phyloP scores from a whole-genome alignment of 441 rosid species.

The Flueggea neowawraea region DNA sequence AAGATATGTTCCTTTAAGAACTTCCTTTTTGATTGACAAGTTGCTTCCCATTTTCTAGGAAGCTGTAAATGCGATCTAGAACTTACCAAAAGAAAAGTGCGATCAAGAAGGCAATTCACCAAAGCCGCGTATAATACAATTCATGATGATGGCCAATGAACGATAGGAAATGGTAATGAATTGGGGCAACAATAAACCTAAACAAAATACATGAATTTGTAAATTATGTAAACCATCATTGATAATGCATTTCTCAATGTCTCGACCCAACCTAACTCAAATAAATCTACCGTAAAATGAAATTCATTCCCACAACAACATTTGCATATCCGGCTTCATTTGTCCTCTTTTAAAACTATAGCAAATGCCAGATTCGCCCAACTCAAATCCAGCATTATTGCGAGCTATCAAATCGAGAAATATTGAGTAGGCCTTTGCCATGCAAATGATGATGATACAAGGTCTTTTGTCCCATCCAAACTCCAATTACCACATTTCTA shows the following conservation, averaged over 20 bases:
- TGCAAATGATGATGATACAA: conserved; percentile 10
- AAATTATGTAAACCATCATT: too few species aligned
- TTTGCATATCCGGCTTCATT: conserved; percentile 12
- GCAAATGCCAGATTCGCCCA: not conserved
- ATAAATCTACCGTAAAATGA: not conserved
- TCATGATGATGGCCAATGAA: too few species aligned
- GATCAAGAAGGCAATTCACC: too few species aligned
- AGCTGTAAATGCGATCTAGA: too few species aligned
- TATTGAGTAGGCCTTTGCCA: conserved; percentile 12
- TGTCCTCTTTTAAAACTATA: not conserved
- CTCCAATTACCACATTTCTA: conserved; percentile 2
- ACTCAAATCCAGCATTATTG: conserved; percentile 15
- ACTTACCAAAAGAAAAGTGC: too few species aligned
- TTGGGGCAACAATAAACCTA: too few species aligned
- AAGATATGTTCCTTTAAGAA: too few species aligned
- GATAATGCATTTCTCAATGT: too few species aligned
- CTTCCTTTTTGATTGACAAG: too few species aligned
- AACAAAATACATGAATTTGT: not conserved
- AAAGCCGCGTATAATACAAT: too few species aligned
- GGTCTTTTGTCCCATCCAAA: not conserved
- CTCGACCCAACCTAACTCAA: not conserved
- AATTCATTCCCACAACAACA: conserved; percentile 18
- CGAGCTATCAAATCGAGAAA: conserved; percentile 15
- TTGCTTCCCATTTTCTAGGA: too few species aligned
- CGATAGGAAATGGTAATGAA: too few species aligned